Conservation (phyloP, 371 early-diverging fungal genomes). For the Neoconidiobolus thromboides region DNA sequence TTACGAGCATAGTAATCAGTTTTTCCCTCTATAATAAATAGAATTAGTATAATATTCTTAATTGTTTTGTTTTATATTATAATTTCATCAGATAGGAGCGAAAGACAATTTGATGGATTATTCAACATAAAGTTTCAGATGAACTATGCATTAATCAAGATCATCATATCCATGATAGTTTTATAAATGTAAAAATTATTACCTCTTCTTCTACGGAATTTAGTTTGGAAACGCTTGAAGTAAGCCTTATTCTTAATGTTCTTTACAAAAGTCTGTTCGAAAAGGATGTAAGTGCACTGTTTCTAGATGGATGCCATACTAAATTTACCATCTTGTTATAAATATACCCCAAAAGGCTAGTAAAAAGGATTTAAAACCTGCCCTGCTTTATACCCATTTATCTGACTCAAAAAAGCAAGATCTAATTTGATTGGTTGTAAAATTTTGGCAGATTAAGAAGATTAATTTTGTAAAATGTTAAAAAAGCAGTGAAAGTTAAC, state of each 20-base stretch:
- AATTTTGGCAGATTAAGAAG: no score
- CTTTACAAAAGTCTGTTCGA: conserved; percentile 69
- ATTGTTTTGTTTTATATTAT: not conserved
- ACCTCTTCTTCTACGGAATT: conserved; percentile 97
- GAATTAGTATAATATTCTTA: not conserved
- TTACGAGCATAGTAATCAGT: conserved; percentile 99
- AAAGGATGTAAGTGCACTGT: not conserved
- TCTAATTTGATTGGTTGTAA: no score
- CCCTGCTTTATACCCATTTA: no score
- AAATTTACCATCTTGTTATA: no score
- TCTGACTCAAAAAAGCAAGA: no score
- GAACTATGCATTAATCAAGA: conserved; percentile 51
- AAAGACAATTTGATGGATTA: conserved; percentile 36
- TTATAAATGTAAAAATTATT: conserved; percentile 12
- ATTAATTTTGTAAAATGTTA: no score
- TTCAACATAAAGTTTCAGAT: conserved; percentile 28
- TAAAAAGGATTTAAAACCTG: no score
- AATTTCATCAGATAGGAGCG: conserved; percentile 72
- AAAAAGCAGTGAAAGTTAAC: no score
- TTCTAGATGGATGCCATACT: no score
- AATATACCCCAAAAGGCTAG: no score
- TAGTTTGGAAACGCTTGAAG: conserved; percentile 99
- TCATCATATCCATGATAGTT: conserved; percentile 3
- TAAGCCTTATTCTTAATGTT: conserved; percentile 91
- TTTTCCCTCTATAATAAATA: conserved; percentile 78